Evolutionary conservation across 1,139 yeast species (phyloP).

Genomic region (Candida albicans): DNA sequence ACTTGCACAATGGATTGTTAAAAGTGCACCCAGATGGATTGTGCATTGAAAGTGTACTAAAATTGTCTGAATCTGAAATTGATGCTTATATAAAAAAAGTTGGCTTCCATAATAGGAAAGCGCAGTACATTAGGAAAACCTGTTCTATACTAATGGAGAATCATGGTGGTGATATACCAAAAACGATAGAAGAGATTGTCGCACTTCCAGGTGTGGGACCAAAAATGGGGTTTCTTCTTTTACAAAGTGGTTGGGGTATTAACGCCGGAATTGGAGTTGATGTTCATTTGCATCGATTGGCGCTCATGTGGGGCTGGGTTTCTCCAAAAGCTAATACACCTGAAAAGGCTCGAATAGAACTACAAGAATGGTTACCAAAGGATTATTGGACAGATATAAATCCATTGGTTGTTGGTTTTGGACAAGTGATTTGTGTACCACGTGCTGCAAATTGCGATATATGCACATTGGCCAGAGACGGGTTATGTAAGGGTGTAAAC

Average conservation of each 20-base stretch:
- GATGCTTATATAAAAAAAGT: conserved; percentile 73
- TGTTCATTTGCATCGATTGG: conserved; percentile 83
- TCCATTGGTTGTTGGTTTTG: conserved; percentile 88
- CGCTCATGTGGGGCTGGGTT: conserved; percentile 84
- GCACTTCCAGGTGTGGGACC: conserved; percentile 93
- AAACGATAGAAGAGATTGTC: conserved; percentile 63
- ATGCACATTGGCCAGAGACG: conserved; percentile 57
- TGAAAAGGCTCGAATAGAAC: conserved; percentile 66
- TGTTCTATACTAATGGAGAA: conserved; percentile 52
- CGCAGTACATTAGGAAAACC: conserved; percentile 65
- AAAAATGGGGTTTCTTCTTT: conserved; percentile 82
- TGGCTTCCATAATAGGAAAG: conserved; percentile 84
- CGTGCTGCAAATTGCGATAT: conserved; percentile 69
- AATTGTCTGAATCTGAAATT: conserved; percentile 54
- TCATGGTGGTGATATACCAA: conserved; percentile 68
- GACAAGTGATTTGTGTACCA: conserved; percentile 84
- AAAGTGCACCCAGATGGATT: conserved; percentile 23
- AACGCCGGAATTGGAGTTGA: conserved; percentile 89
- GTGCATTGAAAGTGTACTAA: conserved; percentile 34
- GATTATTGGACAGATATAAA: conserved; percentile 82
- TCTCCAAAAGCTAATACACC: conserved; percentile 56
- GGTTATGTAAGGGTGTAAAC: conserved; percentile 55
- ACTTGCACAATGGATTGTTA: conserved; percentile 39
- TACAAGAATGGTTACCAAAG: conserved; percentile 74
- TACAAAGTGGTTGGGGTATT: conserved; percentile 80